Evolutionary conservation across 2,329 filamentous ascomycete genomes (phyloP).

Genomic region (Stagonosporopsis rhizophila): DNA sequence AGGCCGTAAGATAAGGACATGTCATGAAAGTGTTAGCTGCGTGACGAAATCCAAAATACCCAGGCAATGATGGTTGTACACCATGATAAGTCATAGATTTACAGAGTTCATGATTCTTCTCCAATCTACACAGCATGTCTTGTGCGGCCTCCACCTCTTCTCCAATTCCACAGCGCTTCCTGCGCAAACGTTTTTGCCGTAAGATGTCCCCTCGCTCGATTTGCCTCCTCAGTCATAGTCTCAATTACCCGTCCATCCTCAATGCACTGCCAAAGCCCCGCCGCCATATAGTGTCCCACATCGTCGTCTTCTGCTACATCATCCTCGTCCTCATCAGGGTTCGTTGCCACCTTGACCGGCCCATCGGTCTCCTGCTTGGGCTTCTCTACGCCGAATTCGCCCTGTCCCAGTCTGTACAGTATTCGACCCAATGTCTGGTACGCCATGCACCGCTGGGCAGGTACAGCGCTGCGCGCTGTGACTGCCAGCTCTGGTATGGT

Average conservation of each 20-base stretch:
- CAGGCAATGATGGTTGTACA: neutral
- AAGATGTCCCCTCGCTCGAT: constrained; percentile 71
- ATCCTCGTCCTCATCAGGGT: constrained; percentile 46
- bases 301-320: constrained; percentile 46
- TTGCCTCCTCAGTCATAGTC: constrained; percentile 77
- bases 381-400: constrained; percentile 68
- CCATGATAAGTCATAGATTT: neutral
- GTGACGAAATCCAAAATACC: neutral
- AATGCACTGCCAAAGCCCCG: constrained; percentile 82
- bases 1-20: neutral
- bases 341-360: constrained; percentile 53
- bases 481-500: constrained; percentile 86
- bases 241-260: constrained; percentile 80
- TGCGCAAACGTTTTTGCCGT: constrained; percentile 84
- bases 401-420: constrained; percentile 80
- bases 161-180: constrained; percentile 89
- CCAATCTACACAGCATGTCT: constrained; percentile 56
- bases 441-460: constrained; percentile 87
- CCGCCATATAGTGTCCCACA: constrained; percentile 59
- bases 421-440: constrained; percentile 90
- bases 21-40: neutral
- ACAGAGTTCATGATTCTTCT: neutral
- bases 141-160: constrained; percentile 70
- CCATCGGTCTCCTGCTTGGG: constrained; percentile 51
- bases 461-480: constrained; percentile 79